Evolutionary conservation across 2,329 filamentous ascomycete species (phyloP).

Genomic region (Dactylonectria macrodidyma): DNA sequence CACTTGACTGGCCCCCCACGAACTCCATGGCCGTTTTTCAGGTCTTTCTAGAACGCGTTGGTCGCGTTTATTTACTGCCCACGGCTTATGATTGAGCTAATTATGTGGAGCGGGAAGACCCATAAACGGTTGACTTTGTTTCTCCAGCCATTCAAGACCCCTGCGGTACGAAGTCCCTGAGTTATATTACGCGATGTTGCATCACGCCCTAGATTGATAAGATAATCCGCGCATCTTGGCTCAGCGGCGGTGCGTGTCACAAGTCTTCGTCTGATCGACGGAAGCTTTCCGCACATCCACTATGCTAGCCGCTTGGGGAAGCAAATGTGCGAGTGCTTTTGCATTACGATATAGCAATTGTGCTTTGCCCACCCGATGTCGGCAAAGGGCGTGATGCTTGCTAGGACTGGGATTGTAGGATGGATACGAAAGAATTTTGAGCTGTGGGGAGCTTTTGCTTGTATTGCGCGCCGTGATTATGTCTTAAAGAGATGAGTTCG

Average conservation of each 20-base stretch:
- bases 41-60: background rate
- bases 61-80: background rate
- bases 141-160: background rate
- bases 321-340: background rate
- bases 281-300: background rate
- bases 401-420: background rate
- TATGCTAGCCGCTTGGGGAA: background rate
- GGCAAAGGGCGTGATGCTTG: background rate
- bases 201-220: constrained; percentile 9
- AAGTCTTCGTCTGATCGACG: background rate
- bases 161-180: too few species aligned
- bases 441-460: background rate
- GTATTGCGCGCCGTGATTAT: background rate
- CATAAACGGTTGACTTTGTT: background rate
- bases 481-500: background rate
- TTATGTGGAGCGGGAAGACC: background rate
- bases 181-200: background rate
- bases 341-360: constrained; percentile 1
- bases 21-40: background rate
- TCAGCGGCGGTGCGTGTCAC: background rate
- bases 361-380: constrained; percentile 3
- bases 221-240: background rate
- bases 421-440: background rate
- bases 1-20: background rate
- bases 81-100: background rate